A percentile compares a stretch with the other conserved stretches of the same genome.
phyloP scores from a whole-genome alignment of 2,329 filamentous ascomycete species.

The Scytalidium sp. region DNA sequence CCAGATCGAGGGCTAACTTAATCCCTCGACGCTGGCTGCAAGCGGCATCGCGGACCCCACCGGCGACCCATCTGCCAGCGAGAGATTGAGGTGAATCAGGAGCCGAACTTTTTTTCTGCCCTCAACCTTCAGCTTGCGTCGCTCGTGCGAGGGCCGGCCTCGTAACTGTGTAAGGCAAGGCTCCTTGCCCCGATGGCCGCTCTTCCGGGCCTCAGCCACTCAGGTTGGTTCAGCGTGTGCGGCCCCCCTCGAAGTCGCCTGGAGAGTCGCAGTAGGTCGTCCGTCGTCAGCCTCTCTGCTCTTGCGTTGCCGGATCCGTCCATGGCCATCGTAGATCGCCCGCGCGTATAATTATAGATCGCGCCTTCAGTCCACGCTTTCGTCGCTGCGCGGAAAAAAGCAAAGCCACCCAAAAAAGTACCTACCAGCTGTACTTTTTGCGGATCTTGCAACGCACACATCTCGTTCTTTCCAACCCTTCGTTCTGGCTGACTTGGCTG shows the following conservation, averaged over 20 bases:
- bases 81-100: not conserved
- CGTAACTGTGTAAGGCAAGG: not conserved
- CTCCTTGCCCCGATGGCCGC: too few species aligned
- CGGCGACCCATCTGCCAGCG: not conserved
- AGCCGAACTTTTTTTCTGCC: too few species aligned
- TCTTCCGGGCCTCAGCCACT: too few species aligned
- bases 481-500: not conserved
- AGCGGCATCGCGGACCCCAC: not conserved
- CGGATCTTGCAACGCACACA: not conserved
- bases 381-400: not conserved
- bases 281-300: not conserved
- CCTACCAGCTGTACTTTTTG: not conserved
- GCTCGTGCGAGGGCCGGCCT: not conserved
- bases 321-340: not conserved
- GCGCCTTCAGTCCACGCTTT: not conserved
- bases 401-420: too few species aligned
- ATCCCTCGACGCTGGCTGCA: too few species aligned
- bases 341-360: not conserved
- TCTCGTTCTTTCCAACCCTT: not conserved
- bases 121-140: not conserved
- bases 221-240: too few species aligned
- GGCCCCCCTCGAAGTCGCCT: too few species aligned
- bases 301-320: not conserved
- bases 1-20: too few species aligned
- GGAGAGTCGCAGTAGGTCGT: too few species aligned